Conservation (phyloP, 192 early-diverging fungal species). For the Rhizoclosmatium sp. region DNA sequence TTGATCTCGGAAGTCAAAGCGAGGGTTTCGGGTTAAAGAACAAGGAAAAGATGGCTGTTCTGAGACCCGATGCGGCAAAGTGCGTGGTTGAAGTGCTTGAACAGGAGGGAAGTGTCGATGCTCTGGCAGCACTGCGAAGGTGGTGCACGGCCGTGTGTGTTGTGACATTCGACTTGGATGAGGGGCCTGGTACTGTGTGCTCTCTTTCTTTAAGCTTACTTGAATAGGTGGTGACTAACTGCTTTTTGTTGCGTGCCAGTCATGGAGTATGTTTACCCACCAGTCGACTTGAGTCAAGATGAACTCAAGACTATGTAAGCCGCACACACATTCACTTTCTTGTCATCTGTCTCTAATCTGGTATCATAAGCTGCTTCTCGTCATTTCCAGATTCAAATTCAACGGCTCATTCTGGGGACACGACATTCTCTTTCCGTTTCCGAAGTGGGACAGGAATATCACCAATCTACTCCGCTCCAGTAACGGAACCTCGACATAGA, state of each 20-base stretch:
- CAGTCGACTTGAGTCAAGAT: slow-evolving; percentile 50
- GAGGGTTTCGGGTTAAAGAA: no score
- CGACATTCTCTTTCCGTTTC: slow-evolving; percentile 58
- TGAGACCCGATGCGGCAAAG: background rate
- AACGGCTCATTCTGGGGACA: slow-evolving; percentile 56
- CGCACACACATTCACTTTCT: background rate
- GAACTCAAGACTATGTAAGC: slow-evolving; percentile 58
- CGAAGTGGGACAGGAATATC: slow-evolving; percentile 47
- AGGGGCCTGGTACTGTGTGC: slow-evolving; percentile 51
- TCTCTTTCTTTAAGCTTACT: background rate
- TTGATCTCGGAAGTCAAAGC: no score
- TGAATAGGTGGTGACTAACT: background rate
- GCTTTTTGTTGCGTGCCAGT: slow-evolving; percentile 34
- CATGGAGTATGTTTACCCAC: slow-evolving; percentile 58
- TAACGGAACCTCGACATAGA: background rate
- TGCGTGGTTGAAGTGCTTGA: no score
- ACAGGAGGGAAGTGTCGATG: no score
- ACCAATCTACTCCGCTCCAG: slow-evolving; percentile 40
- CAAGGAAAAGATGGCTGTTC: background rate
- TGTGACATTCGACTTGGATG: slow-evolving; percentile 63
- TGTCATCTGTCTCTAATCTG: slow-evolving; percentile 1
- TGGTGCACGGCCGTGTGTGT: slow-evolving; percentile 59
- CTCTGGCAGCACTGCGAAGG: slow-evolving; percentile 37
- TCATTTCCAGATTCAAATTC: slow-evolving; percentile 69
- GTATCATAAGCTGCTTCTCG: slow-evolving; percentile 52